A percentile compares a stretch with the other conserved stretches of the same genome.
Evolutionary conservation across 2,329 filamentous ascomycete species (phyloP).

Genomic region (Trichoderma lentiforme): DNA sequence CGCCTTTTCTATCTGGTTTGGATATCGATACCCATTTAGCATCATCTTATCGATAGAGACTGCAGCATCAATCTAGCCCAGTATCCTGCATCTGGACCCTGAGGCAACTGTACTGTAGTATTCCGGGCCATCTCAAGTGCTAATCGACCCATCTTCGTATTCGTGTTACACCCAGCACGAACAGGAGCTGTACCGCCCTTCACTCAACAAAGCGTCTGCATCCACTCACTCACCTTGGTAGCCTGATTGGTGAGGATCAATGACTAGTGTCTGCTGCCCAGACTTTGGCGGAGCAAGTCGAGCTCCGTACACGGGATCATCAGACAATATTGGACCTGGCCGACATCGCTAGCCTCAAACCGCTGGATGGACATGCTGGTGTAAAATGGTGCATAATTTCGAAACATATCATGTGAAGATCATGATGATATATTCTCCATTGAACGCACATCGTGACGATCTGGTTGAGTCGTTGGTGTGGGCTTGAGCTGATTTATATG

Average conservation of each 20-base stretch:
- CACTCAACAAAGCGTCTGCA: background rate
- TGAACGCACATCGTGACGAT: background rate
- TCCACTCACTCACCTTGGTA: background rate
- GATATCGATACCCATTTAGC: background rate
- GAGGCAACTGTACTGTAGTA: background rate
- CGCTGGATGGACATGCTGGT: background rate
- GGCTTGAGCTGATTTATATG: constrained; percentile 11
- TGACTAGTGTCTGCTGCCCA: background rate
- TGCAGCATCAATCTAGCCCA: background rate
- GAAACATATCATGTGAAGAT: background rate
- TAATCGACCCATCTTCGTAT: background rate
- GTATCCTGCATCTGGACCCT: background rate
- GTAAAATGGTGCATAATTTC: background rate
- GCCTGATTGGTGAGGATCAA: background rate
- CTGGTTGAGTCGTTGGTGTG: background rate
- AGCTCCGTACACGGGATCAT: background rate
- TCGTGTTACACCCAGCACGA: background rate
- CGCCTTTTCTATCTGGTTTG: background rate
- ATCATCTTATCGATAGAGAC: background rate
- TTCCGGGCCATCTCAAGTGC: background rate
- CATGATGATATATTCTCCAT: too few relatives aligned
- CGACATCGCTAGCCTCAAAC: background rate
- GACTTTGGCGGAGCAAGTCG: background rate
- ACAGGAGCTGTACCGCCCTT: background rate
- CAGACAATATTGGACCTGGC: background rate